Base-by-base conservation (phyloP, 2,329 filamentous ascomycete species). In the Aspergillus sergii region DNA sequence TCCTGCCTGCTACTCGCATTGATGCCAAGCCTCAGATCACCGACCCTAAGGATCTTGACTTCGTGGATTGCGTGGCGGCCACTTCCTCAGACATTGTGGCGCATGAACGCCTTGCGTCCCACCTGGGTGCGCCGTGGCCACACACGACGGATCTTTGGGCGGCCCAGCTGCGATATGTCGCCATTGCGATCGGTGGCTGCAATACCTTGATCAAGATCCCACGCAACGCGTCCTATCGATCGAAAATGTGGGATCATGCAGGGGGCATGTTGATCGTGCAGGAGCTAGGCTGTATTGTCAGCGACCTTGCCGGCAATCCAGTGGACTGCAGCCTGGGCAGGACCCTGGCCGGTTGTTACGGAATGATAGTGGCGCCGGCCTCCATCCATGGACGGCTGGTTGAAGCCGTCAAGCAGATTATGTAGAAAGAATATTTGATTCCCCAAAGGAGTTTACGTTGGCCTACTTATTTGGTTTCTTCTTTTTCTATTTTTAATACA, bases 221-320 rank as follows among this genome's bases (percentile, higher is more conserved):
- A 10, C 76, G 75, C 59, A 77, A 78, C 4, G 66, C 74, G 36
- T 72, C 74, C 10, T 78, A 84, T 64, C 82, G 78, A 36, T 83
- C 82, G 0, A 80, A 80, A 61, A 75, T 85, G n/a, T 86, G 84
- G 84, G 85, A 86, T 70, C 84, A 86, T 72, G 82, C 82, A 1
- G 84, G 84, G 6, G 84, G 84, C 0, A 81, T 84, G 67, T 70
- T 86, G 30, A 78, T 86, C 50, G 82, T 79, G 59, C 72, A 81
- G 60, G 84, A 86, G 68, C 77, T 81, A 1, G 84, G 85, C 8
- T 82, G 81, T 10, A 74, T 78, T 56, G 79, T 86, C 28, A 82
- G 78, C 2, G 85, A 87, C 70, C 71, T 86, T 51, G 72, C 83
- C 34, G 84, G 85, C 1, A 81, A 76, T 41, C 68, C 76, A 3